A percentile compares a stretch with the other conserved stretches of the same genome.
Evolutionary conservation across 164 flowering plant genomes (phyloP).

Genomic region (Sedum album): DNA sequence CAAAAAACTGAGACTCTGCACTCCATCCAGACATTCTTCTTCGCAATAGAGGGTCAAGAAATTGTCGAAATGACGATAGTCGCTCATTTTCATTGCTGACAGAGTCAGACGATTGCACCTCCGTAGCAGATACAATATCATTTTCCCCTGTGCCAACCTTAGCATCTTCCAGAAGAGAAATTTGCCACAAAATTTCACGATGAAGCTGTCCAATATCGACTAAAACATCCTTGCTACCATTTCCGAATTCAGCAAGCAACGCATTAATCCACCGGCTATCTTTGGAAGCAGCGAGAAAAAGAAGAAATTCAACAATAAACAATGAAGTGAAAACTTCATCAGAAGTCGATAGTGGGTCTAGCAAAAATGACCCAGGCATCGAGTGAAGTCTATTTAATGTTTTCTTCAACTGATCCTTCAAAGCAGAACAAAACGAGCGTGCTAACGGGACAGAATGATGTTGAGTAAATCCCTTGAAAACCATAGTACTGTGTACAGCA

Average conservation of each 20-base stretch:
- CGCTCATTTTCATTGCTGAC: slow-evolving; percentile 53
- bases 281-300: slow-evolving; percentile 91
- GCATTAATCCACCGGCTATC: slow-evolving; percentile 92
- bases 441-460: slow-evolving; percentile 93
- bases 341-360: slow-evolving; percentile 49
- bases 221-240: slow-evolving; percentile 81
- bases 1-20: slow-evolving; percentile 88
- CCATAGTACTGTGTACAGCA: slow-evolving; percentile 90
- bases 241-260: slow-evolving; percentile 82
- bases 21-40: slow-evolving; percentile 80
- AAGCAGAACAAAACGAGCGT: slow-evolving; percentile 71
- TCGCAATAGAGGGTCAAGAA: slow-evolving; percentile 80
- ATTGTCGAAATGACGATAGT: slow-evolving; percentile 71
- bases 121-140: slow-evolving; percentile 32
- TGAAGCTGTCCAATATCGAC: slow-evolving; percentile 84
- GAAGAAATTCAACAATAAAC: slow-evolving; percentile 79
- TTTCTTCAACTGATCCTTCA: slow-evolving; percentile 70
- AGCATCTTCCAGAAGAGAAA: slow-evolving; percentile 75
- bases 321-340: slow-evolving; percentile 70
- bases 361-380: slow-evolving; percentile 56
- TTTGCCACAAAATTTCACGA: slow-evolving; percentile 88
- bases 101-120: slow-evolving; percentile 36
- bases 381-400: slow-evolving; percentile 48
- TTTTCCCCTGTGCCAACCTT: slow-evolving; percentile 50
- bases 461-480: slow-evolving; percentile 94